Base-by-base conservation (phyloP, 2,329 filamentous ascomycete genomes). In the Exophiala alcalophila region DNA sequence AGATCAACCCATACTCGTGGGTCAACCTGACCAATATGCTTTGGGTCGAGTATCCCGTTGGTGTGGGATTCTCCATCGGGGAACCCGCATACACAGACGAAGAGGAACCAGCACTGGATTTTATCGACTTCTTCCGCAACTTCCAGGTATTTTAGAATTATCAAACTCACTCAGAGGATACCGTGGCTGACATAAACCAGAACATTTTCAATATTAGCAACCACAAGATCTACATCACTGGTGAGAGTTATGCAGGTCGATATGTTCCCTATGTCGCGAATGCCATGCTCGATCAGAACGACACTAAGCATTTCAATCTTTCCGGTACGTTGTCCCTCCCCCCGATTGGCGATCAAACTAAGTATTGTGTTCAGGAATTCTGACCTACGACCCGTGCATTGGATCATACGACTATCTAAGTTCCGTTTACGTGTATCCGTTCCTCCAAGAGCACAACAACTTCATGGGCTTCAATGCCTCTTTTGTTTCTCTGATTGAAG, bases 201-300 rank as follows among this genome's bases (percentile, higher is more conserved):
- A 44, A 30, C 4, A 44, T 52, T 18, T 52, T 52, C 40, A 66
- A 67, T 11, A 59, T 76, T 43, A 64, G 74, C 26, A 66, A 68
- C 15, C 71, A 66, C 58, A 72, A 74, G 51, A 69, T 76, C 2
- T 78, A 75, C 51, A 58, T 78, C 18, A 72, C 74, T 3, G 74
- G 75, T 38, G 75, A 78, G 52, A 69, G 65, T 2, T 78, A 78
- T 55, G 74, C 69, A 3, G 74, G 70, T 11, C 63, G 61, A 52
- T 79, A 78, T 51, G 71, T 77, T 4, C 75, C 76, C 0, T 78
- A 79, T 28, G 50, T 52, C 9, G 44, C 47, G 3, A 50, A 46
- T 29, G 48, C 48, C 9, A 52, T 53, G 30, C 47, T 55, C 16
- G 43, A 46, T 23, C 42, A 49, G 37, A 69, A 69, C 18, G 64